Evolutionary conservation across 192 early-diverging fungal species (phyloP).

Genomic region (Coemansia sp.): DNA sequence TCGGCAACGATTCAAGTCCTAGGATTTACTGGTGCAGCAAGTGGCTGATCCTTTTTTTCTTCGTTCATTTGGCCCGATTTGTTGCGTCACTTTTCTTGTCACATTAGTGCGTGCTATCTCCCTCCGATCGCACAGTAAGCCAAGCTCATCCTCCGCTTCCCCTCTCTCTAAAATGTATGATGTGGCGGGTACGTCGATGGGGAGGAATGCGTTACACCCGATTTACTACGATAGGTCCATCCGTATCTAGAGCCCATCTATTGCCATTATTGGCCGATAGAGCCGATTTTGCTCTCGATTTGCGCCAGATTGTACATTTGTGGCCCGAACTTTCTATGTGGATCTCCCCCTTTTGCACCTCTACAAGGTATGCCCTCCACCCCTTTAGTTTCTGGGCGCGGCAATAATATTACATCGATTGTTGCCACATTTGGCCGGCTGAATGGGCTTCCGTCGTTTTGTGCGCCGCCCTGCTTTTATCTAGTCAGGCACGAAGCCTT

Average conservation of each 20-base stretch:
- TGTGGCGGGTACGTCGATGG: neutral
- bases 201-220: constrained; percentile 8
- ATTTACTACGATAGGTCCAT: neutral
- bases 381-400: neutral
- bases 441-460: neutral
- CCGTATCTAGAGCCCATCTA: neutral
- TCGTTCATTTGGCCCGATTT: neutral
- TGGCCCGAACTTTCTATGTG: neutral
- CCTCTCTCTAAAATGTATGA: neutral
- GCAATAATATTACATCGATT: neutral
- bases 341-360: neutral
- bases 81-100: neutral
- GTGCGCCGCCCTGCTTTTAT: neutral
- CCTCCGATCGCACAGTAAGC: neutral
- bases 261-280: neutral
- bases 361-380: neutral
- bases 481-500: neutral
- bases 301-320: neutral
- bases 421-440: neutral
- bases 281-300: neutral
- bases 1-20: neutral
- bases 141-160: neutral
- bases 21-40: neutral
- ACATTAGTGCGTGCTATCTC: neutral
- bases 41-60: neutral